A percentile compares a stretch with the other conserved stretches of the same genome.
These are phyloP conservation scores for Flaveria bidentis DNA, from an alignment of 129 eudicot species.

Conservation along the genomic window DNA sequence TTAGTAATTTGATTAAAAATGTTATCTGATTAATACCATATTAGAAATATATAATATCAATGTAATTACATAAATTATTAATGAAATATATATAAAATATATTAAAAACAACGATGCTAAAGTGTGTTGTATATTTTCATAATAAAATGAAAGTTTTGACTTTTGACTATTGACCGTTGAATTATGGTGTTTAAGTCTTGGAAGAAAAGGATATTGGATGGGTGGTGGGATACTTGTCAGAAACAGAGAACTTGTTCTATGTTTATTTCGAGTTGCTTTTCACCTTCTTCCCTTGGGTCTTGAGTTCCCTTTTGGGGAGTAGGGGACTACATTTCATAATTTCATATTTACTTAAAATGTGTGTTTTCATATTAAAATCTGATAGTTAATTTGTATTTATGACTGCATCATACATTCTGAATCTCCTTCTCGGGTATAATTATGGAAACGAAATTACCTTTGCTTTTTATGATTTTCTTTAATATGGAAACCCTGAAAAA, in stretches of 20 bases:
- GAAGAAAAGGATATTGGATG: conserved; percentile 52
- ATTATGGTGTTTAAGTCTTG: conserved; percentile 49
- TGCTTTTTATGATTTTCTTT: too few species aligned
- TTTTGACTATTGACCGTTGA: conserved; percentile 29
- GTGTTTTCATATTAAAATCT: too few species aligned
- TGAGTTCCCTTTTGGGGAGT: conserved; percentile 69
- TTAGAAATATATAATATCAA: not conserved
- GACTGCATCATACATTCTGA: too few species aligned
- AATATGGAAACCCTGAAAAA: not conserved
- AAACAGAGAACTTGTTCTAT: conserved; percentile 9
- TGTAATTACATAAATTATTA: not conserved
- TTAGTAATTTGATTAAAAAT: too few species aligned
- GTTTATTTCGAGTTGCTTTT: conserved; percentile 24
- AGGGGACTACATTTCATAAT: conserved; percentile 13
- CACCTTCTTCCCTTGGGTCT: conserved; percentile 3
- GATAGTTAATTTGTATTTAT: not conserved
- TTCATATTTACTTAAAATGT: too few species aligned
- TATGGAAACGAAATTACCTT: not conserved
- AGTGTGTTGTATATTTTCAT: not conserved
- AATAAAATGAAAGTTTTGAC: not conserved
- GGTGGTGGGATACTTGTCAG: conserved; percentile 43
- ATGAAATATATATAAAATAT: not conserved
- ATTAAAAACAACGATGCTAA: not conserved
- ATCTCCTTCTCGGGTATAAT: not conserved
- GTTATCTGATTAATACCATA: too few species aligned